Conservation (phyloP, 495 filamentous ascomycete genomes). For the Podospora fimiseda region DNA sequence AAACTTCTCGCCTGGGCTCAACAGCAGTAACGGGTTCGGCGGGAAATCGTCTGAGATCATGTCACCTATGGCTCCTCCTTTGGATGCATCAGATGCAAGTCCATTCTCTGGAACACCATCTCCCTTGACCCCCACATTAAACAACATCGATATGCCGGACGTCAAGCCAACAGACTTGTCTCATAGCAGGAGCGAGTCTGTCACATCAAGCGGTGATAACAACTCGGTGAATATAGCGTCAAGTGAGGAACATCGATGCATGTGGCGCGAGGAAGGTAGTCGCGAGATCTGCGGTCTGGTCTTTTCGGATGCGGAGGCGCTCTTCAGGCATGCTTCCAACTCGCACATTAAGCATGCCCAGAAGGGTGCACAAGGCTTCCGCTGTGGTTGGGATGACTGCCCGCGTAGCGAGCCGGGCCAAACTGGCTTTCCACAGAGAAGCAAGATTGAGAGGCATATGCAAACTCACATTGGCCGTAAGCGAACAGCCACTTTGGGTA, state of each 20-base stretch:
- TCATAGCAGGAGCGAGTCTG: conserved; percentile 14
- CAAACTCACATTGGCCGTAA: conserved; percentile 57
- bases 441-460: conserved; percentile 58
- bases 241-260: conserved; percentile 24
- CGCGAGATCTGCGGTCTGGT: conserved; percentile 19
- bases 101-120: conserved; percentile 23
- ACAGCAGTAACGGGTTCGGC: not conserved
- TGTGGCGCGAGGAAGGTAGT: conserved; percentile 25
- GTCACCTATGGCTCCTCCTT: conserved; percentile 21
- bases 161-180: conserved; percentile 9
- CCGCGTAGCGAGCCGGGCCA: conserved; percentile 34
- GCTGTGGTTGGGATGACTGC: conserved; percentile 33
- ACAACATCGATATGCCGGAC: conserved; percentile 19
- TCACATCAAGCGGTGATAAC: conserved; percentile 9
- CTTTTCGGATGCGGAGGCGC: conserved; percentile 23
- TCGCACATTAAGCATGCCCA: conserved; percentile 25
- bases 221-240: conserved; percentile 2
- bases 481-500: conserved; percentile 17
- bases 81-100: conserved; percentile 25
- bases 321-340: conserved; percentile 25
- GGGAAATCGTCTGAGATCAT: conserved; percentile 16
- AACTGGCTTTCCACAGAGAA: conserved; percentile 47
- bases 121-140: conserved; percentile 23
- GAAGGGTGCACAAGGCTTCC: conserved; percentile 28
- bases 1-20: not conserved